Evolutionary conservation across 2,329 filamentous ascomycete genomes (phyloP).

Genomic region (Sporothrix euskadiensis): DNA sequence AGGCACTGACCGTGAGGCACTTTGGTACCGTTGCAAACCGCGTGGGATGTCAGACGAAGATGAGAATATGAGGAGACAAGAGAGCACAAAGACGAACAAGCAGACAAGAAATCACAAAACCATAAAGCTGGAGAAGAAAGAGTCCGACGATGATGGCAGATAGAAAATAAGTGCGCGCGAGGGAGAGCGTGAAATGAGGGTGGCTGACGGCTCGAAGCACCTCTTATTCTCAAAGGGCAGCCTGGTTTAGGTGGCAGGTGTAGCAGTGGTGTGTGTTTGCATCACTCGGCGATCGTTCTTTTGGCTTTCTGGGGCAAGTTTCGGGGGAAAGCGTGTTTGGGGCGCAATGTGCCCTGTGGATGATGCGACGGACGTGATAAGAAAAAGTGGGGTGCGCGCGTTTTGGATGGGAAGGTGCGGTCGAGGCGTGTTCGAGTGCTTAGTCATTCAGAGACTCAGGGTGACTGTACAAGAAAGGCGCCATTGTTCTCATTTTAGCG

Average conservation of each 20-base stretch:
- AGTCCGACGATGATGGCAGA: neutral
- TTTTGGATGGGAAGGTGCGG: neutral
- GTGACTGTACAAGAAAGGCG: neutral
- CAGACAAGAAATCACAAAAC: neutral
- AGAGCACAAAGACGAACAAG: neutral
- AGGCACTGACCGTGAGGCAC: neutral
- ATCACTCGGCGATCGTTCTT: neutral
- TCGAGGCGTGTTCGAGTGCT: neutral
- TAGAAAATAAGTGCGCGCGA: neutral
- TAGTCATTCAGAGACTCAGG: slow-evolving; percentile 3
- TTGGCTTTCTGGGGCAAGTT: neutral
- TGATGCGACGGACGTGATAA: slow-evolving; percentile 17
- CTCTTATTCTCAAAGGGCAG: slow-evolving; percentile 14
- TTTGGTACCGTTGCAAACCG: neutral
- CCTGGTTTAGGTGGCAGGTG: slow-evolving; percentile 9
- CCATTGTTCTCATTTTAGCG: neutral
- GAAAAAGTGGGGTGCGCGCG: neutral
- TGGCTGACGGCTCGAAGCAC: slow-evolving; percentile 6
- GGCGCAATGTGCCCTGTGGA: slow-evolving; percentile 15
- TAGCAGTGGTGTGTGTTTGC: slow-evolving; percentile 9
- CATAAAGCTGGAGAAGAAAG: neutral
- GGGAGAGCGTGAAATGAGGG: slow-evolving; percentile 1
- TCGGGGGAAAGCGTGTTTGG: neutral
- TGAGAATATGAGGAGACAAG: neutral
- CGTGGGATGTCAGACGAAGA: neutral